Evolutionary conservation across 208 protist genomes (phyloP), one percentile per base, ranked within the genome.

Genomic region (Acanthamoeba castellanii): DNA sequence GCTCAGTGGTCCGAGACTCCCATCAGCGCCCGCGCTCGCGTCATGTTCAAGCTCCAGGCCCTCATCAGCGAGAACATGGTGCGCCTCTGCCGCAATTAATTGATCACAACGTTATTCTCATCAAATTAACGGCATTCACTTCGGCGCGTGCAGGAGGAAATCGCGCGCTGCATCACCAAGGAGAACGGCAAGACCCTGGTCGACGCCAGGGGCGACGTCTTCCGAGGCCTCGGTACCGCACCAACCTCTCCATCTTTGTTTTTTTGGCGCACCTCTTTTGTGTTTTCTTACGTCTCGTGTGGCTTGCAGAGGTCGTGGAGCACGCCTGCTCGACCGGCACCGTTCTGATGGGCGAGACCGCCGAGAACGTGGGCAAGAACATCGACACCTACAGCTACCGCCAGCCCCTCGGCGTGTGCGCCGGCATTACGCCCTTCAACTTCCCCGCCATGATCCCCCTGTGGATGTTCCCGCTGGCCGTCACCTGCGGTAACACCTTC

Each of bases 351-450:
- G 98, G 98, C 59, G 98, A 99, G 70, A 99, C 98, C 20, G 30
- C 98, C 20, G 97, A 97, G 52, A 98, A 97, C 92, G 96, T 99
- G 9, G 70, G 94, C 22, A 94, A 92, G 45, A 96, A 98, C 95
- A 97, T 99, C 81, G 98, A 99, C 92, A 98, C 96, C 16, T 98
- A 98, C 97, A 97, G 94, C 47, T 98, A 98, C 91, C 94, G 97
- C 50, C 76, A 98, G 92, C 98, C 98, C 61, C 95, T 99, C 9
- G 98, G 98, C 94, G 98, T 99, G 64, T 97, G 95, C 84, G 98
- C 98, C 34, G 98, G 98, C 95, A 98, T 99, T 78, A 96, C 96
- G 45, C 98, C 98, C 72, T 99, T 98, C 94, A 98, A 98, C 95
- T 98, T 98, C 90, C 98, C 98, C 76, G 94, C 89, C 52, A 95